Conservation (phyloP, 75 land plant species). For the Cunninghamia lanceolata region DNA sequence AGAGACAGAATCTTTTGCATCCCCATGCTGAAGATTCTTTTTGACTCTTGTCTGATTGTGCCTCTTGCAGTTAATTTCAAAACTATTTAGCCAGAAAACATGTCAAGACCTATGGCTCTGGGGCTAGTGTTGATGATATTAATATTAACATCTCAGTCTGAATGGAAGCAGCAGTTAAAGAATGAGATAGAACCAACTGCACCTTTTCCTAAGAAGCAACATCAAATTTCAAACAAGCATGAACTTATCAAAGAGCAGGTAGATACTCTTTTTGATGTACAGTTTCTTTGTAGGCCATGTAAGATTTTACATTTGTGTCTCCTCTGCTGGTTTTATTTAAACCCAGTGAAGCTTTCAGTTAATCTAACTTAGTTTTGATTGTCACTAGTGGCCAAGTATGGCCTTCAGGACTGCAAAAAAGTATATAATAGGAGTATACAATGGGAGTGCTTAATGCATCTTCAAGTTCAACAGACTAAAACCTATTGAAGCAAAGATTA, state of each 20-base stretch:
- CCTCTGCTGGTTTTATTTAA: neutral
- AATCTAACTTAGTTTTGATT: neutral
- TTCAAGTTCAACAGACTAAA: neutral
- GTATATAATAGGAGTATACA: neutral
- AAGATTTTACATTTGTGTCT: neutral
- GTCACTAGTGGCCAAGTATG: neutral
- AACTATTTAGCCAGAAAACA: constrained; percentile 14
- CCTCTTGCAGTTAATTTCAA: constrained; percentile 8
- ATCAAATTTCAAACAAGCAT: constrained; percentile 28
- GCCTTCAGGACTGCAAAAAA: neutral
- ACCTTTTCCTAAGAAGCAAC: constrained; percentile 34
- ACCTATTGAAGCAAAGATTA: neutral
- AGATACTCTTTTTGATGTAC: neutral
- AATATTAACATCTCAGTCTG: constrained; percentile 71
- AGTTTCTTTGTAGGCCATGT: neutral
- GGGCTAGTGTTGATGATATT: constrained; percentile 55
- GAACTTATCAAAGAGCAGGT: constrained; percentile 69
- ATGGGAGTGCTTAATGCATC: neutral
- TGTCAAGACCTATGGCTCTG: constrained; percentile 63
- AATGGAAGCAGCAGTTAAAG: constrained; percentile 64
- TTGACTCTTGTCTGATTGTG: constrained; percentile 7
- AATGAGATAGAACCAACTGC: constrained; percentile 35
- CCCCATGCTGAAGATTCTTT: neutral
- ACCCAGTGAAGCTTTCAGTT: neutral
- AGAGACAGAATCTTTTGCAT: neutral